Evolutionary conservation across 1,284 basidiomycete species (phyloP), one percentile per base, ranked within the genome.

Genomic region (Boletus mariae): DNA sequence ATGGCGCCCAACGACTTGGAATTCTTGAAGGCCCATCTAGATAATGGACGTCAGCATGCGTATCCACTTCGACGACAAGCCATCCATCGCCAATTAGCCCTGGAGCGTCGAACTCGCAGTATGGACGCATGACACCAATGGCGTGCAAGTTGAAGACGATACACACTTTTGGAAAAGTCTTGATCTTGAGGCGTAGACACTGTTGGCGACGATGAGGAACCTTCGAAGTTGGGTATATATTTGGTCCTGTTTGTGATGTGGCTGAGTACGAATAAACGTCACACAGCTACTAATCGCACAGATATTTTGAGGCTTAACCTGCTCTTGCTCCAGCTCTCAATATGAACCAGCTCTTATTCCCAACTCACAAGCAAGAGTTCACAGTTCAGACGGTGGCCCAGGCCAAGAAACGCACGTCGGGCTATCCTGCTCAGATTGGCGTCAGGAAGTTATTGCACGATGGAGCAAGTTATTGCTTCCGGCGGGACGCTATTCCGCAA

Each of bases 1-100:
- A 76, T 96, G 94, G 72, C 96, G 93, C 63, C 97, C 97, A 64
- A 99, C 91, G 76, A 99, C 92, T 79, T 97, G 93, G 81, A 84
- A 98, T 84, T 99, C 96, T 62, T 72, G 68, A 65, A 80, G 71
- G 62, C 73, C 70, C 78, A 80, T 80, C 32, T 77, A 37, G 37
- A 59, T 52, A 20, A 46, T 29, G 7, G 10, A 46, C 32, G n/a
- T 70, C 32, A 66, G 70, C 17, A 57, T 45, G 3, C 34, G 35
- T 61, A 71, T 68, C 69, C 56, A 45, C 20, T 28, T 17, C 28
- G 9, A 10, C 45, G 20, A 49, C 45, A 32, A 28, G 34, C 1
- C 56, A 69, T 71, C 65, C 71, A 69, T 61, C 61, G 37, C 54
- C 44, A 53, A 17, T 4, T 42, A 28, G 45, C 34, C 13, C 20